Percentiles rank a stretch among this genome's conserved stretches.
These are phyloP conservation scores for Leucogyrophana mollusca DNA, from an alignment of 768 basidiomycete species.

Conservation along the genomic window DNA sequence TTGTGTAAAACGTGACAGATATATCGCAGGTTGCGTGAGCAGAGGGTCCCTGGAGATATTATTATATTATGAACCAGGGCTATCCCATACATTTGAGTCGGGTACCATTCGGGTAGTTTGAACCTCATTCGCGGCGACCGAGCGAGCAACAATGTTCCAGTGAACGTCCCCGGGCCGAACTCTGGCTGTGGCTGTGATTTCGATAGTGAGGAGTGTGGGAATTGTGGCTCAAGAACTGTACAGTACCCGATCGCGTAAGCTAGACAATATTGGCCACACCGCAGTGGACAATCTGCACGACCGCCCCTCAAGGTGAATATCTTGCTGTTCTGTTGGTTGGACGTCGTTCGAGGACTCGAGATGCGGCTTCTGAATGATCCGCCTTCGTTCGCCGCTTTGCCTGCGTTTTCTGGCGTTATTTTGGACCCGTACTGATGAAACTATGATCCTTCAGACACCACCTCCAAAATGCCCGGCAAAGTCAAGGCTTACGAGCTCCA, in stretches of 20 bases:
- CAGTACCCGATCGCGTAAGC: constrained; percentile 34
- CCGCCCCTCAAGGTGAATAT: constrained; percentile 38
- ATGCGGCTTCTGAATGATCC: not conserved
- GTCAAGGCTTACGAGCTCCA: constrained; percentile 97
- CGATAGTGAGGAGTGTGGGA: constrained; percentile 26
- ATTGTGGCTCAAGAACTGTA: constrained; percentile 43
- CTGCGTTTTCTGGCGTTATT: constrained; percentile 1
- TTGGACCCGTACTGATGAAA: not conserved
- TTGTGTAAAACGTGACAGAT: too few relatives aligned
- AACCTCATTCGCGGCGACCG: too few relatives aligned
- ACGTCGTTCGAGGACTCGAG: not conserved
- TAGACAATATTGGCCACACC: constrained; percentile 18
- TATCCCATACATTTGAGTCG: too few relatives aligned
- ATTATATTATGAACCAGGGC: constrained; percentile 3
- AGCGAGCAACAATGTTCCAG: not conserved
- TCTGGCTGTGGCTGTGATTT: not conserved
- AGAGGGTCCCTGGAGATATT: too few relatives aligned
- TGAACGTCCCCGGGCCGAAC: too few relatives aligned
- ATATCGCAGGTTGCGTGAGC: too few relatives aligned
- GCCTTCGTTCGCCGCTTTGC: not conserved
- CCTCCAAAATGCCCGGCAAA: constrained; percentile 78
- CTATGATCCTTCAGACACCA: constrained; percentile 17
- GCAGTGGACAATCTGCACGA: constrained; percentile 28
- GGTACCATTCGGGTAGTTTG: too few relatives aligned
- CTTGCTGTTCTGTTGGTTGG: constrained; percentile 5